Base-by-base conservation (phyloP, 495 filamentous ascomycete genomes). In the Friedmanniomyces simplex region DNA sequence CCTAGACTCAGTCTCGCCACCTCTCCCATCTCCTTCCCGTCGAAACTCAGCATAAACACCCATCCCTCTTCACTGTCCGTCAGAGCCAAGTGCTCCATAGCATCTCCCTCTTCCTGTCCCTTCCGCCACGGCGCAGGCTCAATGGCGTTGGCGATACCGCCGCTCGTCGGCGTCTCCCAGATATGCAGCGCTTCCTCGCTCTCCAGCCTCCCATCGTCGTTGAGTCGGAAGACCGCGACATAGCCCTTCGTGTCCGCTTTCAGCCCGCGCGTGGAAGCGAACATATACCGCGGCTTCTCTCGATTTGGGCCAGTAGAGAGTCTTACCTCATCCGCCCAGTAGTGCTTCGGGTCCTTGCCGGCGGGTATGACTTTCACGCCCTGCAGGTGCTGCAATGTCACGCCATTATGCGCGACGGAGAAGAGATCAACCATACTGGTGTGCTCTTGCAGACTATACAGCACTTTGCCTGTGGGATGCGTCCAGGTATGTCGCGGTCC, bases 371-470 rank as follows among this genome's bases (percentile, higher is more conserved):
- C 55, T 26, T 57, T 62, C 13, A 59, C 55, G 45, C 54, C 60
- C 13, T 41, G 39, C 20, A 21, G 39, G 52, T 59, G 59, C 41
- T 51, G 11, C 24, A 63, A 46, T 4, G 48, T 59, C 28, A 58
- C 50, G 18, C 60, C 63, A 16, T 65, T 54, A 1, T 50, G 22
- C 21, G 39, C 50, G 25, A 64, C 28, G 18, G 26, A 21, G 37
- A 65, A 65, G 12, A 59, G 24, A 47, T 63, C 63, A 4, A 65
- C 60, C 30, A 62, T 60, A 36, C 63, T 59, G 1, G 52, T 62
- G 45, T 65, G 63, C 56, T 64, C 62, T 45, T 64, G 62, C 53
- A 64, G 25, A 41, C 48, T 52, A 53, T 64, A 64, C 32, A 64
- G 24, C 13, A 61, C 26, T 36, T 56, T 57, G 6, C 59, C 59